A percentile compares a stretch with the other conserved stretches of the same genome.
Conservation (phyloP, 495 filamentous ascomycete genomes). For the Penicillium lividum region DNA sequence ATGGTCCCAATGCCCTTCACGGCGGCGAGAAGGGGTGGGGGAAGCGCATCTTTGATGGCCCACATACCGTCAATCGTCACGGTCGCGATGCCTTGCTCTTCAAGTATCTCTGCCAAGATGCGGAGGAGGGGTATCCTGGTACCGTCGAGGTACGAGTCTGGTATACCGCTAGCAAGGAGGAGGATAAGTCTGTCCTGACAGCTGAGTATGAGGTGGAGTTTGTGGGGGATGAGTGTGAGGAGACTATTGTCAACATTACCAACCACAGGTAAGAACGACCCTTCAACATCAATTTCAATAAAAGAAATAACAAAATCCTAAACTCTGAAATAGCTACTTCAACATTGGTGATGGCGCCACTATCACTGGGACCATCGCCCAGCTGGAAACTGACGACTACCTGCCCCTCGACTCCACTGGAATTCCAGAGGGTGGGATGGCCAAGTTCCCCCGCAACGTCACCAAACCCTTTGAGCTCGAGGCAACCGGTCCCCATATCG, state of each 20-base stretch:
- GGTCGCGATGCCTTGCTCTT: constrained; percentile 79
- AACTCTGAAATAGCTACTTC: constrained; percentile 71
- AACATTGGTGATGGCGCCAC: constrained; percentile 69
- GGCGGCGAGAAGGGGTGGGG: constrained; percentile 84
- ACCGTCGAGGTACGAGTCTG: constrained; percentile 74
- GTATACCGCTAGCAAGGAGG: constrained; percentile 74
- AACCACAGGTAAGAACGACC: constrained; percentile 76
- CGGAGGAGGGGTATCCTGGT: constrained; percentile 85
- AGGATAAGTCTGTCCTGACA: constrained; percentile 62
- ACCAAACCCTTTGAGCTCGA: constrained; percentile 67
- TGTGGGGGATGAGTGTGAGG: constrained; percentile 70
- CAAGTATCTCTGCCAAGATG: constrained; percentile 68
- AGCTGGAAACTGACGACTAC: constrained; percentile 69
- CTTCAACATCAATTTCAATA: too few relatives aligned
- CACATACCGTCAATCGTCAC: constrained; percentile 60
- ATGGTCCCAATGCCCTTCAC: constrained; percentile 78
- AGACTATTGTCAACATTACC: constrained; percentile 88
- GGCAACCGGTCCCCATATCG: constrained; percentile 67
- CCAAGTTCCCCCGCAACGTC: constrained; percentile 56
- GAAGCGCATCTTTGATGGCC: constrained; percentile 78
- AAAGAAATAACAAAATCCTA: neutral
- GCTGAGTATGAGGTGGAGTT: constrained; percentile 90
- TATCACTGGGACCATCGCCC: constrained; percentile 73
- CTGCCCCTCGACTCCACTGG: constrained; percentile 70
- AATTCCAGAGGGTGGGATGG: constrained; percentile 57